Evolutionary conservation across 352 stramenopile genomes (phyloP), one percentile per base, ranked within the genome.

Genomic region (Globisporangium emineosum): DNA sequence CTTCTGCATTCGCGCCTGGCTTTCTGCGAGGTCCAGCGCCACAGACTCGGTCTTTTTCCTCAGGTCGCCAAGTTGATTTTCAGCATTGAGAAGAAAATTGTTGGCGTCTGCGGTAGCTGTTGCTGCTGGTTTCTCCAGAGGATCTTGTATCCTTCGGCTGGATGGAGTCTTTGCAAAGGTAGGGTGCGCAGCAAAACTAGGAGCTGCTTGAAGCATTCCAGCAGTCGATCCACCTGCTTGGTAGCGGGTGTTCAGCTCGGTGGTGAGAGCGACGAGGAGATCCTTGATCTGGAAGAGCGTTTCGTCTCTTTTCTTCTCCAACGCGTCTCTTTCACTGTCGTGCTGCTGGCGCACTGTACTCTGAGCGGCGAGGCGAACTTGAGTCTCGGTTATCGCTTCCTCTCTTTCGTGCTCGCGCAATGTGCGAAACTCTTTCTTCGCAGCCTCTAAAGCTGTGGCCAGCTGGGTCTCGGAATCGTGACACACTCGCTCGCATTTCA

Each of bases 231-330:
- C 19, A 25, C 42, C 29, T 5, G 17, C 21, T 15, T 50, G n/a
- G 45, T 61, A 55, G 17, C 53, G 61, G 32, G 52, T 30, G 32
- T 60, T 62, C 40, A 70, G 54, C 29, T 80, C 66, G 6, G 69
- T 75, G 12, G 60, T 78, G 23, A 86, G 67, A 0, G 55, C 64
- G 12, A 77, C 65, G 7, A 89, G 43, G 37, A 87, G 42, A 15
- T 89, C 73, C 35, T 86, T 89, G 45, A 89, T 86, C 43, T 86
- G 68, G n/a, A 79, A 80, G 21, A 89, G 66, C 19, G 72, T 79
- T 25, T 83, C 70, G 19, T 85, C 71, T 13, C 65, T 64, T 50
- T 68, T 43, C 47, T 73, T 70, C 9, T 65, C 55, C 50, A 23
- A 29, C 3, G 13, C 35, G 13, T 59, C 35, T 42, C 42, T 10